Conservation (phyloP, 495 filamentous ascomycete species). For the Xanthoparmelia taractica region DNA sequence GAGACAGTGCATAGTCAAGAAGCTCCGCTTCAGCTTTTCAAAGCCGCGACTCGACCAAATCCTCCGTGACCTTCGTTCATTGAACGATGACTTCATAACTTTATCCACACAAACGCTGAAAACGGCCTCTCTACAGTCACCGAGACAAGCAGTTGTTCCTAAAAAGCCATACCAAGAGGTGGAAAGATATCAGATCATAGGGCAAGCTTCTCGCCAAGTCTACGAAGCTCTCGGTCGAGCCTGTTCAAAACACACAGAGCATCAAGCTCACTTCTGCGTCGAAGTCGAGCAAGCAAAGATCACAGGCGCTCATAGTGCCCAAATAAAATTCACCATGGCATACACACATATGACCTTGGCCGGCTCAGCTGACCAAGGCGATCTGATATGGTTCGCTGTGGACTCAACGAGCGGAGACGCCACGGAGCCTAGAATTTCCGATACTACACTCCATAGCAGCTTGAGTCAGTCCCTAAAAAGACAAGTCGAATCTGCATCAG, state of each 20-base stretch:
- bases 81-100: slow-evolving; percentile 21
- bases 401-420: slow-evolving; percentile 20
- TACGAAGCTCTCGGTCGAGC: slow-evolving; percentile 32
- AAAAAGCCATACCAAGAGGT: slow-evolving; percentile 3
- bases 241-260: slow-evolving; percentile 30
- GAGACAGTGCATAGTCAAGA: slow-evolving; percentile 11
- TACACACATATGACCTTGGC: slow-evolving; percentile 20
- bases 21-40: slow-evolving; percentile 25
- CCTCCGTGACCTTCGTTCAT: slow-evolving; percentile 12
- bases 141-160: not conserved
- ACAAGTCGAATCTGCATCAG: slow-evolving; percentile 7
- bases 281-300: slow-evolving; percentile 23
- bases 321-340: slow-evolving; percentile 29
- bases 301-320: not conserved
- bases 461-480: slow-evolving; percentile 21
- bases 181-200: slow-evolving; percentile 24
- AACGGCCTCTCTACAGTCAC: not conserved
- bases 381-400: slow-evolving; percentile 25
- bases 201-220: slow-evolving; percentile 30
- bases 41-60: slow-evolving; percentile 16
- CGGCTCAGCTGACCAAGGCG: not conserved
- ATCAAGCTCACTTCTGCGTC: slow-evolving; percentile 32
- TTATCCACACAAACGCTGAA: slow-evolving; percentile 15
- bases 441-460: not conserved
- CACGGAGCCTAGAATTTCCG: not conserved